A percentile compares a stretch with the other conserved stretches of the same genome.
Conservation (phyloP, 441 rosid genomes). For the Theobroma grandiflorum region DNA sequence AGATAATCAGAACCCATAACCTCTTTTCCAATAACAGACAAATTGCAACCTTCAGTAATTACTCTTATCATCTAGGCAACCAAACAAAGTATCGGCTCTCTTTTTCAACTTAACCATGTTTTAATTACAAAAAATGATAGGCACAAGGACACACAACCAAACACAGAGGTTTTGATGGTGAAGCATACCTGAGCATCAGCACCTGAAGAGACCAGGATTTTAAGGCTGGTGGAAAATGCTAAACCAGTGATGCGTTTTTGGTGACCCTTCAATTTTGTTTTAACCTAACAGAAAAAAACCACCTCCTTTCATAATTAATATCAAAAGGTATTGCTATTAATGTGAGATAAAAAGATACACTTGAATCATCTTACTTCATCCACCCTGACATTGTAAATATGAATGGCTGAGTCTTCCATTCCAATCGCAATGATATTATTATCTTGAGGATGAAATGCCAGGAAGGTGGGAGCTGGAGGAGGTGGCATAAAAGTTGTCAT, state of each 20-base stretch:
- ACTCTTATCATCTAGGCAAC: not conserved
- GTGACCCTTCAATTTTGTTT: constrained; percentile 55
- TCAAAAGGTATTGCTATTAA: not conserved
- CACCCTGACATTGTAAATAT: constrained; percentile 58
- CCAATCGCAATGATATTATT: constrained; percentile 60
- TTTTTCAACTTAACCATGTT: not conserved
- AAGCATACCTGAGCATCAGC: constrained; percentile 58
- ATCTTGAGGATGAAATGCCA: constrained; percentile 59
- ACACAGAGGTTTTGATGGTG: not conserved
- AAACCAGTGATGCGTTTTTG: constrained; percentile 52
- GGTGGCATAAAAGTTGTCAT: constrained; percentile 65
- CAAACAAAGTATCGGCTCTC: not conserved
- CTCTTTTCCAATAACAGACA: not conserved
- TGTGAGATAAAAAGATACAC: not conserved
- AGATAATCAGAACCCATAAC: not conserved
- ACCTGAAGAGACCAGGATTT: constrained; percentile 56
- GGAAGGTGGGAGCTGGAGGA: constrained; percentile 55
- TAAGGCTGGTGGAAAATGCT: constrained; percentile 52
- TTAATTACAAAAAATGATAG: not conserved
- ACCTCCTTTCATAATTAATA: constrained; percentile 13
- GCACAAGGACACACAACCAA: not conserved
- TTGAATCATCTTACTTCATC: constrained; percentile 47
- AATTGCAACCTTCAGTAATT: not conserved
- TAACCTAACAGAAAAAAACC: constrained; percentile 43
- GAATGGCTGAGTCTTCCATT: constrained; percentile 58